Evolutionary conservation across 2,329 filamentous ascomycete species (phyloP).

Genomic region (Epichloe glyceriae): DNA sequence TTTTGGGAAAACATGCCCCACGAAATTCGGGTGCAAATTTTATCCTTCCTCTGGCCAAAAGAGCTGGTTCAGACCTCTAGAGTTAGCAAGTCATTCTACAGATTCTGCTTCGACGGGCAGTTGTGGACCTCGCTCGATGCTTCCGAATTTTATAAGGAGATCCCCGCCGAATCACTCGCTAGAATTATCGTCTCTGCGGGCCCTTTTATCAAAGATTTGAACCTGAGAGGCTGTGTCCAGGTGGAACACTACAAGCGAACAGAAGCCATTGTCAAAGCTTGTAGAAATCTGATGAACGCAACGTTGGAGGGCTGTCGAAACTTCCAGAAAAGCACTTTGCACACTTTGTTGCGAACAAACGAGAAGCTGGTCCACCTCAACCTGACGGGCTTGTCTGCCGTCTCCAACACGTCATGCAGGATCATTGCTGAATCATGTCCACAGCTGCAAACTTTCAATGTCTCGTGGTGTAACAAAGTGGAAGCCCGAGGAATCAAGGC

Average conservation of each 20-base stretch:
- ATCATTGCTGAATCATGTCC: constrained; percentile 73
- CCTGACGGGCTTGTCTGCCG: constrained; percentile 64
- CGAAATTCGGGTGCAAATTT: constrained; percentile 68
- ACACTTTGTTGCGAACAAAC: constrained; percentile 64
- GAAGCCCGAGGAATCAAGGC: constrained; percentile 62
- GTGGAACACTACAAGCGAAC: constrained; percentile 68
- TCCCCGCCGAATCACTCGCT: constrained; percentile 69
- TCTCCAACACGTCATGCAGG: constrained; percentile 74
- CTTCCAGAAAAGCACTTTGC: constrained; percentile 64
- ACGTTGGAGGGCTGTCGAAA: constrained; percentile 85
- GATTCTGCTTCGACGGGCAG: constrained; percentile 86
- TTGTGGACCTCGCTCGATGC: constrained; percentile 79
- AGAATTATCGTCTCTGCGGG: constrained; percentile 77
- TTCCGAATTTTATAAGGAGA: constrained; percentile 75
- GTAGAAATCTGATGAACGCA: constrained; percentile 75
- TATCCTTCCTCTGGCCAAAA: constrained; percentile 64
- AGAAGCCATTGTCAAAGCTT: constrained; percentile 68
- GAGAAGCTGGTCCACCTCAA: constrained; percentile 71
- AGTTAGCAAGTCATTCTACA: constrained; percentile 67
- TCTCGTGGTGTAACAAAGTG: constrained; percentile 87
- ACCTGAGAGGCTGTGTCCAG: constrained; percentile 83
- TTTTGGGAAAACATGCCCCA: constrained; percentile 74
- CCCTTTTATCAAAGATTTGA: constrained; percentile 81
- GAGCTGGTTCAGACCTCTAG: constrained; percentile 68
- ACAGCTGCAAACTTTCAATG: constrained; percentile 70